These are phyloP conservation scores for Citropsis articulata DNA, from an alignment of 345 rosid genomes.

Conservation along the genomic window DNA sequence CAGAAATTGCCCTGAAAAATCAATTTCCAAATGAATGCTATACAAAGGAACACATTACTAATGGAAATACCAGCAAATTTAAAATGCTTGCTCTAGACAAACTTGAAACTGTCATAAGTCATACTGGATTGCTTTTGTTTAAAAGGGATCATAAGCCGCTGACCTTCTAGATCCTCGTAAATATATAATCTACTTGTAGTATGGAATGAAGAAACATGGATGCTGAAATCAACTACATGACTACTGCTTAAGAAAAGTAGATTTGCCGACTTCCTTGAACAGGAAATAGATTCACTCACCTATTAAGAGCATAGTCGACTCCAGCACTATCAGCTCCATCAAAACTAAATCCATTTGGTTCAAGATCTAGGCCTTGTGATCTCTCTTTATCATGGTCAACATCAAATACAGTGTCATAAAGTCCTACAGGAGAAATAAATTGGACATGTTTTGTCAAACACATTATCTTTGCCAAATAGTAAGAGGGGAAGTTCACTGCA, in stretches of 20 bases:
- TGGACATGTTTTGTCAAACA: constrained; percentile 15
- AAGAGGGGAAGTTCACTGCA: constrained; percentile 3
- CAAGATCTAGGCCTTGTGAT: constrained; percentile 74
- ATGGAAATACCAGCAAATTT: not conserved
- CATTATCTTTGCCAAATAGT: not conserved
- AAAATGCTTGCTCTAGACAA: not conserved
- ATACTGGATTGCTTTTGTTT: not conserved
- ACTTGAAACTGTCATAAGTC: not conserved
- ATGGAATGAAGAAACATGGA: not conserved
- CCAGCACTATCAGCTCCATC: constrained; percentile 86
- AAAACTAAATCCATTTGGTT: constrained; percentile 89
- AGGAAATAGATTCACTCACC: constrained; percentile 39
- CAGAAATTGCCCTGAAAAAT: constrained; percentile 69
- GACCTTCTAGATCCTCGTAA: not conserved
- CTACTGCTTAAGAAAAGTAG: not conserved
- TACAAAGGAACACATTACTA: not conserved
- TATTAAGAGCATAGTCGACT: constrained; percentile 77
- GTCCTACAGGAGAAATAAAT: constrained; percentile 47
- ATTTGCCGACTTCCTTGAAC: not conserved
- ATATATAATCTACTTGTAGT: not conserved
- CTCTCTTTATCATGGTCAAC: constrained; percentile 86
- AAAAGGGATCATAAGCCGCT: not conserved
- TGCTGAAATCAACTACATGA: not conserved
- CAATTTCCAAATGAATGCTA: not conserved
- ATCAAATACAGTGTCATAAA: constrained; percentile 87